Percentiles rank a stretch among this genome's conserved stretches.
phyloP scores from a whole-genome alignment of 2,329 filamentous ascomycete genomes.

The Bipolaris bicolor region DNA sequence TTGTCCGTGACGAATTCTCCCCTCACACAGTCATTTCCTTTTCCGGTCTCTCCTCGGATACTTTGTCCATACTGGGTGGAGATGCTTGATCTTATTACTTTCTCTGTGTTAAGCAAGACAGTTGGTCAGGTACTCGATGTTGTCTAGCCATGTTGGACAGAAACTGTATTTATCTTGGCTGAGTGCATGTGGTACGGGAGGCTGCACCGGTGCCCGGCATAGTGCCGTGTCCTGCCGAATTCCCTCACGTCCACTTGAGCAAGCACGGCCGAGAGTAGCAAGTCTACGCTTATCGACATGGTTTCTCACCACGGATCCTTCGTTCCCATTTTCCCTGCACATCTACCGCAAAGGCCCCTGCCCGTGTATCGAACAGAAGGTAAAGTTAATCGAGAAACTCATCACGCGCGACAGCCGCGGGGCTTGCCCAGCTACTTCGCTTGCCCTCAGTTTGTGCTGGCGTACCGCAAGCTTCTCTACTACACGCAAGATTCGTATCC shows the following conservation, averaged over 20 bases:
- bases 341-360: neutral
- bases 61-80: too few species aligned
- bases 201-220: neutral
- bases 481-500: constrained; percentile 15
- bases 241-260: neutral
- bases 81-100: too few species aligned
- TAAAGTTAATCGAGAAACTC: neutral
- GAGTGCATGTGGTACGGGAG: too few species aligned
- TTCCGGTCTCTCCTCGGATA: too few species aligned
- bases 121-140: too few species aligned
- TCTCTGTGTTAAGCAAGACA: too few species aligned
- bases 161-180: too few species aligned
- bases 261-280: constrained; percentile 2
- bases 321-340: neutral
- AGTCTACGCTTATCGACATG: neutral
- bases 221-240: neutral
- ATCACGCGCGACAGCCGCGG: constrained; percentile 7
- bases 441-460: constrained; percentile 33
- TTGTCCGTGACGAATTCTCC: too few species aligned
- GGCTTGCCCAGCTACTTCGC: constrained; percentile 4
- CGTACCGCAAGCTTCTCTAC: constrained; percentile 20
- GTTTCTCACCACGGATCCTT: neutral
- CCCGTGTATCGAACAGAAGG: neutral
- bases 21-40: too few species aligned
- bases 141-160: too few species aligned